A percentile compares a stretch with the other conserved stretches of the same genome.
Conservation (phyloP, 768 basidiomycete genomes). For the Cubamyces sp. region DNA sequence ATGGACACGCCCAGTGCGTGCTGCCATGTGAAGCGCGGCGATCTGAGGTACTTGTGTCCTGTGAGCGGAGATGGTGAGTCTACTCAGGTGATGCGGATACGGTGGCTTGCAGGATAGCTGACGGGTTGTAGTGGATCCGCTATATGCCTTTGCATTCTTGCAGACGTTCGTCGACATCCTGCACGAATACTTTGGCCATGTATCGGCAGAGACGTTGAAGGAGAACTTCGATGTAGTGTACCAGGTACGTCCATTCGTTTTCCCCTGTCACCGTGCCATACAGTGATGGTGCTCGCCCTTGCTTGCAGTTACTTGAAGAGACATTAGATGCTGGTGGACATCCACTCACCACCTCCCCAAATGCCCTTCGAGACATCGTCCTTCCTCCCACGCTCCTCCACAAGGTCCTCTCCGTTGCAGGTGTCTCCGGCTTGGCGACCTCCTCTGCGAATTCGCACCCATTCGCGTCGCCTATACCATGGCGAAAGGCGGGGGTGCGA, state of each 20-base stretch:
- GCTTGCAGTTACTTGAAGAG: constrained; percentile 82
- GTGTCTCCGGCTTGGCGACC: constrained; percentile 48
- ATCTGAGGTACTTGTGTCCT: constrained; percentile 78
- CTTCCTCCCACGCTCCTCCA: constrained; percentile 83
- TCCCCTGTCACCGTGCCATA: neutral
- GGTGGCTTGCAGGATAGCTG: neutral
- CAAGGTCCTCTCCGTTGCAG: constrained; percentile 52
- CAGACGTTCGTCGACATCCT: constrained; percentile 85
- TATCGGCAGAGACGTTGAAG: constrained; percentile 77
- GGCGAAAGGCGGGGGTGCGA: constrained; percentile 83
- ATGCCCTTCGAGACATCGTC: constrained; percentile 91
- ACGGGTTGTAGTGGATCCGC: constrained; percentile 70
- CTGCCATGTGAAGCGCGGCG: constrained; percentile 80
- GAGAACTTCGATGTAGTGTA: constrained; percentile 97
- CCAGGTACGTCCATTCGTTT: constrained; percentile 56
- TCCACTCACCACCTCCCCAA: constrained; percentile 88
- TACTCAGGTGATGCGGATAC: neutral
- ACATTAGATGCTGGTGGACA: constrained; percentile 93
- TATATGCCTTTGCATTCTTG: constrained; percentile 88
- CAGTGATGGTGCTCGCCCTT: neutral
- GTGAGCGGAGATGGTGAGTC: constrained; percentile 82
- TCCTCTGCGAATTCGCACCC: constrained; percentile 44
- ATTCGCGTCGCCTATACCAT: constrained; percentile 91
- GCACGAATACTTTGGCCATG: constrained; percentile 84
- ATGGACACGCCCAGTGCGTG: constrained; percentile 66